Evolutionary conservation across 2,329 filamentous ascomycete species (phyloP).

Genomic region (Cladobotryum protrusum): DNA sequence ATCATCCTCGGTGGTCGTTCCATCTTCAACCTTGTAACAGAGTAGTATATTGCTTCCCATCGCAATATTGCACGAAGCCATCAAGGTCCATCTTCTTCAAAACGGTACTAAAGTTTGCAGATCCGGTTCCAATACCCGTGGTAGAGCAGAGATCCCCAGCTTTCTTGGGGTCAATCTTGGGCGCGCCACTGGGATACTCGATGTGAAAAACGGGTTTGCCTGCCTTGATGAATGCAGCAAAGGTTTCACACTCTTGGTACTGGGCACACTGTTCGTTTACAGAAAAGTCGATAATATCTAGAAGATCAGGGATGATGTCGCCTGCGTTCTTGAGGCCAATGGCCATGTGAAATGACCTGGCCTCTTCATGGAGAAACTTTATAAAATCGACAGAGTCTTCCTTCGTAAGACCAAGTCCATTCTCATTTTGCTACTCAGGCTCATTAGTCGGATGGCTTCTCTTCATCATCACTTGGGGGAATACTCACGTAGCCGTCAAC

Average conservation of each 20-base stretch:
- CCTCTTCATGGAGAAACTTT: conserved; percentile 51
- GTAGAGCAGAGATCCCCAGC: conserved; percentile 38
- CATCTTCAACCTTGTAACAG: neutral
- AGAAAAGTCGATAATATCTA: conserved; percentile 52
- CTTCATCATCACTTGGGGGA: neutral
- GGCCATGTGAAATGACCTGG: conserved; percentile 48
- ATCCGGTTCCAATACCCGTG: conserved; percentile 31
- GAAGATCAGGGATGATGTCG: conserved; percentile 46
- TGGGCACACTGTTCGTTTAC: conserved; percentile 66
- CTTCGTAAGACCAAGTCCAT: conserved; percentile 53
- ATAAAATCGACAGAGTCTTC: conserved; percentile 54
- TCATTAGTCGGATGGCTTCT: neutral
- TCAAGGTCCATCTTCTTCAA: conserved; percentile 60
- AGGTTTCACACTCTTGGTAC: conserved; percentile 53
- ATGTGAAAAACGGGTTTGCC: conserved; percentile 68
- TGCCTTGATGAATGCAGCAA: conserved; percentile 50
- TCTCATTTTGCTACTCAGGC: conserved; percentile 45
- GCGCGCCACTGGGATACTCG: conserved; percentile 56
- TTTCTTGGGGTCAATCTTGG: conserved; percentile 26
- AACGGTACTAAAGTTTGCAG: conserved; percentile 53
- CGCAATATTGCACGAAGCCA: conserved; percentile 55
- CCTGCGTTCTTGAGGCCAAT: conserved; percentile 65
- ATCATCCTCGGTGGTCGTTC: too few species aligned
- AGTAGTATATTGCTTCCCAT: conserved; percentile 26
- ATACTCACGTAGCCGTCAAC: conserved; percentile 56